Evolutionary conservation across 2,329 filamentous ascomycete species (phyloP).

Genomic region (Arthrobotrys pseudoclavata): DNA sequence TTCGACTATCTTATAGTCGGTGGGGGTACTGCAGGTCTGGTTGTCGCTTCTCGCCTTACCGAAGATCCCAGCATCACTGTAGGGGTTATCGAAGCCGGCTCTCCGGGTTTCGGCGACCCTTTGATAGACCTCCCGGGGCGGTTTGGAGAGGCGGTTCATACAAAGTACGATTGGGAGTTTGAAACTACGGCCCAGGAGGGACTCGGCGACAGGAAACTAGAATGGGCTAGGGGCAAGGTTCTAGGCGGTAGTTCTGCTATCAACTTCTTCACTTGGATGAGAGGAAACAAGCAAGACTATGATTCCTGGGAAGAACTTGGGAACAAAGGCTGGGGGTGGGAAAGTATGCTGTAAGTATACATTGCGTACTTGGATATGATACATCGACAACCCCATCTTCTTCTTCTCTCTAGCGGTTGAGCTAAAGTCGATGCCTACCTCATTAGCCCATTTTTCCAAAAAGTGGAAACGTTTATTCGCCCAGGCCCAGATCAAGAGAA

Average conservation of each 20-base stretch:
- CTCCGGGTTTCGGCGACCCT: conserved; percentile 36
- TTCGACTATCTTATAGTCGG: conserved; percentile 71
- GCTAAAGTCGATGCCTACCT: background rate
- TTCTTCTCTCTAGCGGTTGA: background rate
- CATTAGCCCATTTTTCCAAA: conserved; percentile 56
- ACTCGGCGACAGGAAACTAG: conserved; percentile 40
- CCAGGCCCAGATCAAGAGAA: conserved; percentile 31
- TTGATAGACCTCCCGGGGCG: conserved; percentile 48
- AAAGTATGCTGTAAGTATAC: conserved; percentile 65
- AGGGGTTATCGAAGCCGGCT: conserved; percentile 53
- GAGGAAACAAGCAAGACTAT: conserved; percentile 69
- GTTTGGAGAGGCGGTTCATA: conserved; percentile 47
- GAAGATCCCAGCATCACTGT: conserved; percentile 43
- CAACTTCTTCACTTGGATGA: conserved; percentile 65
- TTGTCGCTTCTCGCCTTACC: conserved; percentile 68
- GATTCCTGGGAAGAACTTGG: conserved; percentile 73
- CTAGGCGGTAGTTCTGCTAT: conserved; percentile 65
- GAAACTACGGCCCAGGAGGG: conserved; percentile 40
- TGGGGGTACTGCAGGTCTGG: conserved; percentile 70
- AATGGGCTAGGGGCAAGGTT: conserved; percentile 61
- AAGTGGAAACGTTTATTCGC: conserved; percentile 49
- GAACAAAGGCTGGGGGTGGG: conserved; percentile 74
- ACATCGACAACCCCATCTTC: background rate
- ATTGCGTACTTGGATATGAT: background rate
- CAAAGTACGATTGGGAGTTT: conserved; percentile 57